A percentile compares a stretch with the other conserved stretches of the same genome.
phyloP scores from a whole-genome alignment of 257 asterid genomes.

The Salvia miltiorrhiza region DNA sequence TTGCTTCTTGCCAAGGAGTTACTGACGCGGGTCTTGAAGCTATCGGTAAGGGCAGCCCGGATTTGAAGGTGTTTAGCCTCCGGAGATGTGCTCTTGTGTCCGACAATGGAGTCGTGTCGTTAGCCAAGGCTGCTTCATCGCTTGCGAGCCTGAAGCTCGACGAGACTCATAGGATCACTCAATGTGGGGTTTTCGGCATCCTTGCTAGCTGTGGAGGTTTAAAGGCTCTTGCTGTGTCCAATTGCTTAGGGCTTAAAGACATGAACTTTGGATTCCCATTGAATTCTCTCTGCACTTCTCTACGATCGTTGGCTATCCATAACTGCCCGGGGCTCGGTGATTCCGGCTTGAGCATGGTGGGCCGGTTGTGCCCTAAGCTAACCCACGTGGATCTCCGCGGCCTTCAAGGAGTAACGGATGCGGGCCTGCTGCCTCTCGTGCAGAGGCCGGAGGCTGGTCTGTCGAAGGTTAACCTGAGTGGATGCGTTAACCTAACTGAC shows the following conservation, averaged over 20 bases:
- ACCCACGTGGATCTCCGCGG: slow-evolving; percentile 50
- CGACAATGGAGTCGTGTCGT: slow-evolving; percentile 63
- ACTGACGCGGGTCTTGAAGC: slow-evolving; percentile 71
- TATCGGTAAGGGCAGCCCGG: slow-evolving; percentile 67
- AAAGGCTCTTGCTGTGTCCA: slow-evolving; percentile 54
- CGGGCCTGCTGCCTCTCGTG: slow-evolving; percentile 63
- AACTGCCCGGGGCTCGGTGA: slow-evolving; percentile 80
- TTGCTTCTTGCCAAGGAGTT: slow-evolving; percentile 70
- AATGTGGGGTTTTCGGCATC: slow-evolving; percentile 57
- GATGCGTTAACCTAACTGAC: slow-evolving; percentile 69
- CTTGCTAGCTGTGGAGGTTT: slow-evolving; percentile 53
- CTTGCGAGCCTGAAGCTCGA: slow-evolving; percentile 69
- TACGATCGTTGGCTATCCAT: slow-evolving; percentile 53
- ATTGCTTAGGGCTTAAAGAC: slow-evolving; percentile 79
- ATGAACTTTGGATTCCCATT: slow-evolving; percentile 30
- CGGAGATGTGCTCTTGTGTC: slow-evolving; percentile 56
- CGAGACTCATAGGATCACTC: slow-evolving; percentile 79
- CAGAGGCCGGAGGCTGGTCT: slow-evolving; percentile 55
- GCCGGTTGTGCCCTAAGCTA: slow-evolving; percentile 58
- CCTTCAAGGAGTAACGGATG: slow-evolving; percentile 54
- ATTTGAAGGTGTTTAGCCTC: slow-evolving; percentile 49
- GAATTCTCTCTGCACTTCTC: slow-evolving; percentile 42
- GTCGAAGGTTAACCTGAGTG: slow-evolving; percentile 59
- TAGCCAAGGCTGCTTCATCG: slow-evolving; percentile 50
- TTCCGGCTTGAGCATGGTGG: slow-evolving; percentile 47